These are phyloP conservation scores for Deakozyma indianensis DNA, from an alignment of 805 yeast genomes.

Conservation along the genomic window DNA sequence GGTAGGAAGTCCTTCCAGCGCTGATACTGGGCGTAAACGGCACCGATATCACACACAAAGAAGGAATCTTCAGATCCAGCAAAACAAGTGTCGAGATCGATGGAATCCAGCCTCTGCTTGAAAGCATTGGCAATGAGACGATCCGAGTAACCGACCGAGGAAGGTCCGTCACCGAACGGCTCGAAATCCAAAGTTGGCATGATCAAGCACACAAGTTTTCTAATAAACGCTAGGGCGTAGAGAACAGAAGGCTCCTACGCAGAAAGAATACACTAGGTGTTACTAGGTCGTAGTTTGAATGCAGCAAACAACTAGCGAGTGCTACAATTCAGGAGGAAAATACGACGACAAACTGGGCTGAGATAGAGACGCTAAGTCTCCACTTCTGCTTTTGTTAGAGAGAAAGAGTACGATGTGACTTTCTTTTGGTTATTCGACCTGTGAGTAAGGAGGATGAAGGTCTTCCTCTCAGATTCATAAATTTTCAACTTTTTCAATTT, in stretches of 20 bases:
- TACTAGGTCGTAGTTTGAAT: neutral
- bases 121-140: conserved; percentile 11
- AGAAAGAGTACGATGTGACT: too few relatives aligned
- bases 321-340: neutral
- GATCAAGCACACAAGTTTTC: neutral
- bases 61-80: conserved; percentile 79
- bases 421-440: too few relatives aligned
- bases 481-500: too few relatives aligned
- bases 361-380: too few relatives aligned
- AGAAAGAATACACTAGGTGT: neutral
- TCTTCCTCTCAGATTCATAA: too few relatives aligned
- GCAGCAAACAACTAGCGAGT: too few relatives aligned
- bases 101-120: conserved; percentile 13
- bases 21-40: conserved; percentile 43
- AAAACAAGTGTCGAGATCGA: conserved; percentile 44
- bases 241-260: neutral
- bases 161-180: neutral
- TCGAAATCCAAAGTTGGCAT: conserved; percentile 1
- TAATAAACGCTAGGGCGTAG: neutral
- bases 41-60: conserved; percentile 74
- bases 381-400: too few relatives aligned
- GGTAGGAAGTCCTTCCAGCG: conserved; percentile 59
- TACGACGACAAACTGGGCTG: neutral
- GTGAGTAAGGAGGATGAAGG: too few relatives aligned
- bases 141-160: neutral